Evolutionary conservation across 257 asterid species (phyloP), one percentile per base, ranked within the genome.

Genomic region (Gentiana straminea): DNA sequence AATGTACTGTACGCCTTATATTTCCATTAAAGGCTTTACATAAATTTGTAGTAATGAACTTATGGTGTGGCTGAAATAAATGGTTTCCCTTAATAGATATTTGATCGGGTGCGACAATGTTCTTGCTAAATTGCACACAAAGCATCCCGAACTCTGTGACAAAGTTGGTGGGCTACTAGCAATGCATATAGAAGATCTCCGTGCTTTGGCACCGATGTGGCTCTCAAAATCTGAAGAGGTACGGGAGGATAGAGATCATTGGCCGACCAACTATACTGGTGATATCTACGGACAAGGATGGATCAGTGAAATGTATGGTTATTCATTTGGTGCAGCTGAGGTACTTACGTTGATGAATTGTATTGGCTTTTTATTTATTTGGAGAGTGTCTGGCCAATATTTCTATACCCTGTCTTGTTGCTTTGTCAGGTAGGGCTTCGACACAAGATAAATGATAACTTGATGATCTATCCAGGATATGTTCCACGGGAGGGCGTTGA

Each of bases 221-320:
- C 82, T 91, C 34, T 87, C 93, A 5, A 91, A 87, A 66, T 79
- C 86, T 7, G 95, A 91, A 83, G 95, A 91, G 75, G 88, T 84
- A 51, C 69, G 95, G 56, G 89, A 58, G 8, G 98, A 91, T 68
- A 91, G n/a, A 75, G 90, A 72, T 62, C 98, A 91, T 41, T 91
- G 95, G 95, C 80, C 77, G 36, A 83, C 94, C 58, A 76, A 92
- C 64, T 83, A 83, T 74, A 92, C 97, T 35, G 98, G 98, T 58
- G 98, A 92, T 63, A 92, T 92, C 60, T 92, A 84, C 59, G 81
- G 73, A 11, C 63, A 84, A 4, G 97, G 98, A 50, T 92, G 98
- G 98, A 92, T 92, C 65, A 92, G 98, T 74, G 98, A 92, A 76
- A 92, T 92, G 98, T 87, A 85, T 68, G 98, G 98, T 35, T 92